These are phyloP conservation scores for Cetraspora pellucida DNA, from an alignment of 192 early-diverging fungal species.

Conservation along the genomic window DNA sequence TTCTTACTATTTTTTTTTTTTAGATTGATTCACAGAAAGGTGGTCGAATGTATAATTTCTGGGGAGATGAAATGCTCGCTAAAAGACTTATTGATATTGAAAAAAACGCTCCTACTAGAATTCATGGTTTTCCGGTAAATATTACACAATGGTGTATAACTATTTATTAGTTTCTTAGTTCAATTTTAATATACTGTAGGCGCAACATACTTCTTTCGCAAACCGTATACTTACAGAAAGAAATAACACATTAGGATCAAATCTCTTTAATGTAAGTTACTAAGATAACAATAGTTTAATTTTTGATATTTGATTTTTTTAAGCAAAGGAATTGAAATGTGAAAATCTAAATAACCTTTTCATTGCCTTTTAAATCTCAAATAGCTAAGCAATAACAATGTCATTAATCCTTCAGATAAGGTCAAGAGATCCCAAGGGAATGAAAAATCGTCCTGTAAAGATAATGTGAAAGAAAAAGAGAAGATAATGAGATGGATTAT, in stretches of 20 bases:
- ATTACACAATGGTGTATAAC: not conserved
- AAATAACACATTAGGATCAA: conserved; percentile 6
- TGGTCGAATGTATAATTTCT: conserved; percentile 1
- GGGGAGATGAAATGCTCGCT: conserved; percentile 1
- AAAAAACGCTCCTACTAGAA: not conserved
- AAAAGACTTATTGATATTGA: not conserved
- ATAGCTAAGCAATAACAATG: conserved; percentile 24
- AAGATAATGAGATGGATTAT: not conserved
- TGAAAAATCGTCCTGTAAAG: conserved; percentile 3
- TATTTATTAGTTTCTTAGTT: not conserved
- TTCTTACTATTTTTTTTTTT: not conserved
- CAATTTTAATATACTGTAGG: not conserved
- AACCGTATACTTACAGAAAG: conserved; percentile 4
- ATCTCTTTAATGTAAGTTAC: conserved; percentile 1
- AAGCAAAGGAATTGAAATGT: not conserved
- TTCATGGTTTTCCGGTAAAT: not conserved
- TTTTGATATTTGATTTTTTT: conserved; percentile 7
- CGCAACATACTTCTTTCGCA: conserved; percentile 10
- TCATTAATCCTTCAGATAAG: conserved; percentile 5
- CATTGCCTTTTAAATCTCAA: conserved; percentile 4
- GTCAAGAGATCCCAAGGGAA: not conserved
- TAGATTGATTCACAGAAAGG: conserved; percentile 11
- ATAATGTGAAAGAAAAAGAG: conserved; percentile 18
- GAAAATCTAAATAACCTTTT: not conserved
- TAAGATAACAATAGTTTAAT: not conserved